These are phyloP conservation scores for Suhomyces maxii DNA, from an alignment of 1,139 yeast genomes.

Conservation along the genomic window DNA sequence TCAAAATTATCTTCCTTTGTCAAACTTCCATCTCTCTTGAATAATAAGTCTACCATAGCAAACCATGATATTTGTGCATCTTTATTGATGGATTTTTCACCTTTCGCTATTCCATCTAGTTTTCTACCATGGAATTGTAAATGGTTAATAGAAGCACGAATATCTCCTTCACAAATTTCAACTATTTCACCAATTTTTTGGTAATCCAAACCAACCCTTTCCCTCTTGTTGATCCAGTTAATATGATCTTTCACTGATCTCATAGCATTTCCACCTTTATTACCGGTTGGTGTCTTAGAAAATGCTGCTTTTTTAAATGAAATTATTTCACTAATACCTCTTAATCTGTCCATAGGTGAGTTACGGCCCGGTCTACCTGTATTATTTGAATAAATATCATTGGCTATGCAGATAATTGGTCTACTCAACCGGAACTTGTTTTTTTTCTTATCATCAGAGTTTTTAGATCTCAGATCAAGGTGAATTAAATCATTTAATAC, in stretches of 20 bases:
- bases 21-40: slow-evolving; percentile 49
- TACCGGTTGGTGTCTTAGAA: slow-evolving; percentile 40
- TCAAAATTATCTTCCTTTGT: slow-evolving; percentile 50
- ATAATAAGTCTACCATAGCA: slow-evolving; percentile 52
- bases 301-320: slow-evolving; percentile 59
- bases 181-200: slow-evolving; percentile 54
- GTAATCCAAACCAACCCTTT: slow-evolving; percentile 33
- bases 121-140: slow-evolving; percentile 63
- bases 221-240: slow-evolving; percentile 32
- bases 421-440: slow-evolving; percentile 54
- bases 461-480: slow-evolving; percentile 55
- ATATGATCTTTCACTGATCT: slow-evolving; percentile 43
- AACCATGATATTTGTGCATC: slow-evolving; percentile 65
- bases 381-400: slow-evolving; percentile 70
- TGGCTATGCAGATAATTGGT: slow-evolving; percentile 92
- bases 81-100: slow-evolving; percentile 27
- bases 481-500: slow-evolving; percentile 61
- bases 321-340: slow-evolving; percentile 72
- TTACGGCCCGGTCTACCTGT: slow-evolving; percentile 19
- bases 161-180: slow-evolving; percentile 75
- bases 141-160: slow-evolving; percentile 81
- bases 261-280: slow-evolving; percentile 37
- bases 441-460: slow-evolving; percentile 19
- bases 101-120: slow-evolving; percentile 15
- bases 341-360: slow-evolving; percentile 64